A percentile compares a stretch with the other conserved stretches of the same genome.
Conservation (phyloP, 2,329 filamentous ascomycete species). For the Penicillium janthinellum region DNA sequence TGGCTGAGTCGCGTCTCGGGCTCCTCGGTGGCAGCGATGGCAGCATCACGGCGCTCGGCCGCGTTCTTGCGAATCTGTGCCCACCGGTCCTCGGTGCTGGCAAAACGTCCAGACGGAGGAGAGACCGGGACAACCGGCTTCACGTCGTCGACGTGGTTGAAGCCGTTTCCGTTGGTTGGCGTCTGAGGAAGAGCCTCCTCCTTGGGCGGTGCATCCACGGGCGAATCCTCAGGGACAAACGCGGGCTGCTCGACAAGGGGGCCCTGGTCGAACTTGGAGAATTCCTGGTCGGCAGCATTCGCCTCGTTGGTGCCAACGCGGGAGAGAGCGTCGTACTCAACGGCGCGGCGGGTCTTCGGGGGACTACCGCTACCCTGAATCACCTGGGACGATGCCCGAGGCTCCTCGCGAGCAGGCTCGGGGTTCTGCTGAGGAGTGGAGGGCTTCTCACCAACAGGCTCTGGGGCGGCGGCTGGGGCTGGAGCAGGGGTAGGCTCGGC, state of each 20-base stretch:
- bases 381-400: constrained; percentile 1
- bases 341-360: constrained; percentile 49
- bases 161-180: constrained; percentile 21
- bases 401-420: constrained; percentile 30
- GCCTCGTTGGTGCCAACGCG: constrained; percentile 58
- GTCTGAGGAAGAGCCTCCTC: constrained; percentile 21
- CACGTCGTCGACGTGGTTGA: constrained; percentile 12
- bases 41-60: constrained; percentile 67
- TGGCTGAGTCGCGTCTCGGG: constrained; percentile 62
- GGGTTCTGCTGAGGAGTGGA: constrained; percentile 12
- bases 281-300: constrained; percentile 51
- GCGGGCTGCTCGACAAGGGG: constrained; percentile 84
- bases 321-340: constrained; percentile 60
- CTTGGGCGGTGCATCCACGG: constrained; percentile 20
- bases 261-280: constrained; percentile 80
- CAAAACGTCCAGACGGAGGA: constrained; percentile 3
- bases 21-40: constrained; percentile 60
- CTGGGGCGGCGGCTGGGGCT: neutral
- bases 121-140: constrained; percentile 11
- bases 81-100: constrained; percentile 72
- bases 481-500: constrained; percentile 6
- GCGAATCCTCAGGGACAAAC: constrained; percentile 65
- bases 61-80: constrained; percentile 95
- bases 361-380: constrained; percentile 30
- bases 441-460: constrained; percentile 10